Conservation (phyloP, 2,329 filamentous ascomycete species). For the Xylariales sp. region DNA sequence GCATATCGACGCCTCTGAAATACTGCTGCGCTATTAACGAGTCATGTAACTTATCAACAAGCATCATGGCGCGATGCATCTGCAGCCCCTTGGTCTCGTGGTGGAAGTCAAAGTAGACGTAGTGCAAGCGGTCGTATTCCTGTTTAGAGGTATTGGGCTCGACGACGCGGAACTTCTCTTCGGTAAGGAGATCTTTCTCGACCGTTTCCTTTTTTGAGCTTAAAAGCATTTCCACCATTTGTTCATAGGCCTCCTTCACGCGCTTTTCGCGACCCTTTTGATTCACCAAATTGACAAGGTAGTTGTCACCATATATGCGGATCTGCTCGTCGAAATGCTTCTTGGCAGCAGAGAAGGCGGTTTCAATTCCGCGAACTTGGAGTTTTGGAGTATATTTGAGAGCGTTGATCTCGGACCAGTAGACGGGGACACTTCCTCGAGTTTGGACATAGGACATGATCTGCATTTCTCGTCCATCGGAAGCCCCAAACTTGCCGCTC, state of each 20-base stretch:
- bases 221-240: constrained; percentile 82
- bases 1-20: constrained; percentile 91
- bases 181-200: constrained; percentile 72
- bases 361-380: constrained; percentile 86
- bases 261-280: constrained; percentile 90
- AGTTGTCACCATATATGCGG: constrained; percentile 92
- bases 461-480: constrained; percentile 79
- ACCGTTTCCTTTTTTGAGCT: constrained; percentile 74
- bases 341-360: constrained; percentile 79
- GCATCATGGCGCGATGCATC: constrained; percentile 89
- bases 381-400: constrained; percentile 91
- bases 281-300: constrained; percentile 96
- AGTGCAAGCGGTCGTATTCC: constrained; percentile 87
- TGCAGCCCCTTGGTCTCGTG: constrained; percentile 95
- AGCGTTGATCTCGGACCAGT: constrained; percentile 96
- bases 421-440: constrained; percentile 93
- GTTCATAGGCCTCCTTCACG: constrained; percentile 94
- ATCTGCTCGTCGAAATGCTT: constrained; percentile 96
- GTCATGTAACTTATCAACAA: constrained; percentile 84
- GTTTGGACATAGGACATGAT: constrained; percentile 96
- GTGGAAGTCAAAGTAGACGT: constrained; percentile 98
- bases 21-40: constrained; percentile 85
- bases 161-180: constrained; percentile 85
- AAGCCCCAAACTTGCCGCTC: constrained; percentile 73
- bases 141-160: constrained; percentile 69